These are phyloP conservation scores for Xylaria scruposa DNA, from an alignment of 495 filamentous ascomycete genomes.

Conservation along the genomic window DNA sequence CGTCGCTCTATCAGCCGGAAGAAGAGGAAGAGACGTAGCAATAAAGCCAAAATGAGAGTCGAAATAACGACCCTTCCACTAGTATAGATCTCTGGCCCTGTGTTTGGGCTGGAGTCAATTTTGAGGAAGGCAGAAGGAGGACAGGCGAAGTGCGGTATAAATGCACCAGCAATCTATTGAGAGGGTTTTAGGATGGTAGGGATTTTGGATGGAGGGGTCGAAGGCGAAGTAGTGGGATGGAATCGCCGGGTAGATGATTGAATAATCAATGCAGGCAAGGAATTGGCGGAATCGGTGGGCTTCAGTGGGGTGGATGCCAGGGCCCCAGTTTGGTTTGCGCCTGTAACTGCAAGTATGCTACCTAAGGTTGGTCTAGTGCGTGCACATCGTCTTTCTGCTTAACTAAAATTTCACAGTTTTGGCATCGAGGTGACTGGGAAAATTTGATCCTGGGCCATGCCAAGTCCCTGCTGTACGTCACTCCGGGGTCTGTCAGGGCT, in stretches of 20 bases:
- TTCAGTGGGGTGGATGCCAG: not conserved
- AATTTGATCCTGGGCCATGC: slow-evolving; percentile 11
- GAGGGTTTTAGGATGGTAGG: slow-evolving; percentile 30
- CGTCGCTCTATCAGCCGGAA: not conserved
- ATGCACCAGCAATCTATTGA: not conserved
- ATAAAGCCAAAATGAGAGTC: not conserved
- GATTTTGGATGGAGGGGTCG: slow-evolving; percentile 27
- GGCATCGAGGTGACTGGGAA: not conserved
- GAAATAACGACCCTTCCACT: not conserved
- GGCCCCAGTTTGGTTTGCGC: not conserved
- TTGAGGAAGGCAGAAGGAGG: not conserved
- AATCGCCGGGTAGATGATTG: slow-evolving; percentile 6
- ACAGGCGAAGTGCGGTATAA: not conserved
- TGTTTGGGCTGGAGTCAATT: not conserved
- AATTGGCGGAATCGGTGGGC: slow-evolving; percentile 22
- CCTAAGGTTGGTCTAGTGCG: not conserved
- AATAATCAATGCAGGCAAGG: slow-evolving; percentile 17
- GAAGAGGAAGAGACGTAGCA: not conserved
- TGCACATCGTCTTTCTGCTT: not conserved
- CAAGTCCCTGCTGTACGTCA: slow-evolving; percentile 21
- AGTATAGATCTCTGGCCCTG: not conserved
- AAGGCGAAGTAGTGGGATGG: slow-evolving; percentile 24
- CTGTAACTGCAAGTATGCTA: not conserved
- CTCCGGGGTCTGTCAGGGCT: slow-evolving; percentile 12
- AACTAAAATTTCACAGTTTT: not conserved